Evolutionary conservation across 2,329 filamentous ascomycete species (phyloP).

Genomic region (Sporothrix phasma): DNA sequence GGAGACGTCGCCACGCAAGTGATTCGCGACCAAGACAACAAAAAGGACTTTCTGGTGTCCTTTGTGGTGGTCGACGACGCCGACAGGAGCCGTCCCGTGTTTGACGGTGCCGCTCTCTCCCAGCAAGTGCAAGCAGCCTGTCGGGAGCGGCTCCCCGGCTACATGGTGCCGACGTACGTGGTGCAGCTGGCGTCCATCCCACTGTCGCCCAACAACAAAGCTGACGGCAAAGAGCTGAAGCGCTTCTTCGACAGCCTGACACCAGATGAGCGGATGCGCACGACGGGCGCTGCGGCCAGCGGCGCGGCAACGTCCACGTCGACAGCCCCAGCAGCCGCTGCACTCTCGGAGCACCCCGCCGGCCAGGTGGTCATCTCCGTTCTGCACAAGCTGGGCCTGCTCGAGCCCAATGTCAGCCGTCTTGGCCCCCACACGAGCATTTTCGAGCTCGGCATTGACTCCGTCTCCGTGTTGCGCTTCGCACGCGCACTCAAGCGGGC

Average conservation of each 20-base stretch:
- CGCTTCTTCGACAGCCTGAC: constrained; percentile 54
- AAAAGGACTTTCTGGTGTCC: constrained; percentile 74
- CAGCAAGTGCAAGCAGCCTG: constrained; percentile 51
- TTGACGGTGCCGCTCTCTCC: constrained; percentile 28
- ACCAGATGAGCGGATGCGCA: constrained; percentile 50
- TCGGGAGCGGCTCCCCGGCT: constrained; percentile 58
- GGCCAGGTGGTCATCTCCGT: constrained; percentile 22
- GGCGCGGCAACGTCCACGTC: constrained; percentile 8
- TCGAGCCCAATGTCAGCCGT: constrained; percentile 30
- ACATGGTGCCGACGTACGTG: constrained; percentile 87
- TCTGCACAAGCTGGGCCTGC: constrained; percentile 43
- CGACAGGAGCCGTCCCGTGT: background rate
- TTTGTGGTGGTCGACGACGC: constrained; percentile 45
- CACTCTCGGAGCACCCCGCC: background rate
- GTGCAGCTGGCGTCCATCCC: constrained; percentile 63
- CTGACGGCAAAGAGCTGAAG: constrained; percentile 61
- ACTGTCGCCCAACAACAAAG: constrained; percentile 82
- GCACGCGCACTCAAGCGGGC: constrained; percentile 51
- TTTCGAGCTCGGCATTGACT: constrained; percentile 81
- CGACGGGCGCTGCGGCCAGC: constrained; percentile 36
- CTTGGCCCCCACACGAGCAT: constrained; percentile 54
- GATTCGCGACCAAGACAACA: constrained; percentile 56
- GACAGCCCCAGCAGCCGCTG: constrained; percentile 7
- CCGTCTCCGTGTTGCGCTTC: constrained; percentile 69
- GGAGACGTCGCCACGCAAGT: constrained; percentile 70